Evolutionary conservation across 768 basidiomycete genomes (phyloP), one percentile per base, ranked within the genome.

Genomic region (Mycena sanguinolenta): DNA sequence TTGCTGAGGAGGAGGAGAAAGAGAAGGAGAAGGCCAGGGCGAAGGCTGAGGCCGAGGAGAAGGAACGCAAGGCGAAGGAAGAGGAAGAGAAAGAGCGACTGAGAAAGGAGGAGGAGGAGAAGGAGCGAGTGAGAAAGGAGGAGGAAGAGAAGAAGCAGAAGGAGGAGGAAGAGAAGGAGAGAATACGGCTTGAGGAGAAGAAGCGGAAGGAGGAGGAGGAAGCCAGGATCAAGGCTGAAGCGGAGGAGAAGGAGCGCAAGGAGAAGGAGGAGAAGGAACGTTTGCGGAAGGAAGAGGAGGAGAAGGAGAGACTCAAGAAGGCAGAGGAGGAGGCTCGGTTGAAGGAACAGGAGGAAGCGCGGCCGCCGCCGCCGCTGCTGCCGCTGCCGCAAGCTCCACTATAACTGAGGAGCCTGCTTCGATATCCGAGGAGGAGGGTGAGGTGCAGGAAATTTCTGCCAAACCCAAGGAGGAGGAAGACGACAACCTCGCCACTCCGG

Each of bases 201-300:
- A 78, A 71, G 49, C 23, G 12, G 77, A 80, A 70, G 71, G 78
- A 79, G 64, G 79, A 80, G 54, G 81, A 79, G 53, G 79, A 82
- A 73, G 79, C 79, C 5, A 87, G 88, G 74, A 86, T 84, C 34
- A 85, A 86, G 60, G 82, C 71, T 25, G 85, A 85, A 72, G 83
- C 89, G 50, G 79, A 84, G 58, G 83, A 84, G 58, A 81, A 84
- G 23, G 77, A 44, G 77, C 79, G 74, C 75, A 80, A 67, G 44
- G 80, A 57, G 83, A 82, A 72, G 77, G 77, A 82, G 55, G 75
- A 77, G 52, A 66, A 75, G 39, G 78, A 81, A 32, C 82, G 82
- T 8, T 63, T 75, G 14, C 63, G 73, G 30, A 66, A 68, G 70
- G 76, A 77, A 67, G 78, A 79, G 70, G 77, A 81, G 60, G 75